Evolutionary conservation across 176 grass and related monocot genomes (phyloP).

Genomic region (Aegilops bicornis): DNA sequence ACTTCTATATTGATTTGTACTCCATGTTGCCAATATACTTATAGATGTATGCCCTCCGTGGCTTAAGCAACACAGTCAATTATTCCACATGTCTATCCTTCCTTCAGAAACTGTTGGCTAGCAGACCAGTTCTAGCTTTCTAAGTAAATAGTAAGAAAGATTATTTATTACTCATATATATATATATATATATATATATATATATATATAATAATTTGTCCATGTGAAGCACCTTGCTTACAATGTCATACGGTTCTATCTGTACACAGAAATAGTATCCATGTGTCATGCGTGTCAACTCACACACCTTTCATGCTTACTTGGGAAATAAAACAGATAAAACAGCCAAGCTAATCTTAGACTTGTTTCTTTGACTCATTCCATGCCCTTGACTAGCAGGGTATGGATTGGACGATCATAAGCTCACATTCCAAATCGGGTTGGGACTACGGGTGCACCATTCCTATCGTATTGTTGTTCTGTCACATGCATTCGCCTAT

Average conservation of each 20-base stretch:
- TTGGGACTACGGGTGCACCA: conserved; percentile 1
- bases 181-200: not conserved
- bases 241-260: not conserved
- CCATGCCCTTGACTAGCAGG: not conserved
- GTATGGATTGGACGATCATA: not conserved
- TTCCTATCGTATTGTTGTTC: not conserved
- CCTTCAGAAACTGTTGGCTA: not conserved
- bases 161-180: not conserved
- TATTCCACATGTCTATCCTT: not conserved
- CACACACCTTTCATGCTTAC: not conserved
- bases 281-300: not conserved
- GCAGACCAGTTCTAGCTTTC: not conserved
- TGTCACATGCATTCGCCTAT: not conserved
- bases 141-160: not conserved
- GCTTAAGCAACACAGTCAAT: not conserved
- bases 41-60: not conserved
- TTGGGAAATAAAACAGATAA: conserved; percentile 5
- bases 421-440: not conserved
- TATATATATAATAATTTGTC: not conserved
- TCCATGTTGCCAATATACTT: not conserved
- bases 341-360: not conserved
- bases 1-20: not conserved
- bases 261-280: not conserved
- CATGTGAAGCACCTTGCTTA: not conserved
- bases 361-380: not conserved